Evolutionary conservation across 2,329 filamentous ascomycete genomes (phyloP).

Genomic region (Metarhizium guizhouense): DNA sequence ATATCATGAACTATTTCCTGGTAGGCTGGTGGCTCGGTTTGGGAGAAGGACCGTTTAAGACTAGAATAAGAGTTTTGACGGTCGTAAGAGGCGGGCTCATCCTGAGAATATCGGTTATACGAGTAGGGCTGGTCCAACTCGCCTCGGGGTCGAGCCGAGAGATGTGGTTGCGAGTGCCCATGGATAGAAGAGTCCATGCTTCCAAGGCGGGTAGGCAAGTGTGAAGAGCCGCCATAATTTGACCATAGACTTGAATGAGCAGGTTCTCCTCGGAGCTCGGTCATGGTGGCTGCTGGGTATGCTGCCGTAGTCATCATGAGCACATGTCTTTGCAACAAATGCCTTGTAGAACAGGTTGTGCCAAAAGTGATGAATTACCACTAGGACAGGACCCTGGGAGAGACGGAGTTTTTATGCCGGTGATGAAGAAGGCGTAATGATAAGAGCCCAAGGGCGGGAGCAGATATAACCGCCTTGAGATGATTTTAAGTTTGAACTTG

Average conservation of each 20-base stretch:
- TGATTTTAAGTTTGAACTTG: neutral
- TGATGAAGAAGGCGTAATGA: neutral
- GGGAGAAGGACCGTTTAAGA: conserved; percentile 49
- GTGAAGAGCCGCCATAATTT: conserved; percentile 46
- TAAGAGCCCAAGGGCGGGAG: neutral
- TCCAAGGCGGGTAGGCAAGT: conserved; percentile 42
- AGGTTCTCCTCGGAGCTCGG: conserved; percentile 53
- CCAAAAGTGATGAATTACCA: neutral
- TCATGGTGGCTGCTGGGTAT: conserved; percentile 49
- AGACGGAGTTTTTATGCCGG: neutral
- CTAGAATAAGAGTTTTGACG: conserved; percentile 43
- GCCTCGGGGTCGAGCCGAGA: conserved; percentile 38
- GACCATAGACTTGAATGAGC: conserved; percentile 49
- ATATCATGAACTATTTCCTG: conserved; percentile 54
- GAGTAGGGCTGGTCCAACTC: conserved; percentile 43
- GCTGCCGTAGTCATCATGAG: conserved; percentile 54
- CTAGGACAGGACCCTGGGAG: neutral
- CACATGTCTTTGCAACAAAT: conserved; percentile 29
- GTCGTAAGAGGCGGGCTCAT: conserved; percentile 46
- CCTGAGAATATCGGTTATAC: conserved; percentile 46
- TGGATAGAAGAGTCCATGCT: conserved; percentile 42
- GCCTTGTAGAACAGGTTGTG: neutral
- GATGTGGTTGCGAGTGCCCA: conserved; percentile 28
- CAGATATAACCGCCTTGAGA: neutral
- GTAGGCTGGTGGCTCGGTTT: conserved; percentile 45